Conservation (phyloP, 1,284 basidiomycete species). For the Moesziomyces antarcticus region DNA sequence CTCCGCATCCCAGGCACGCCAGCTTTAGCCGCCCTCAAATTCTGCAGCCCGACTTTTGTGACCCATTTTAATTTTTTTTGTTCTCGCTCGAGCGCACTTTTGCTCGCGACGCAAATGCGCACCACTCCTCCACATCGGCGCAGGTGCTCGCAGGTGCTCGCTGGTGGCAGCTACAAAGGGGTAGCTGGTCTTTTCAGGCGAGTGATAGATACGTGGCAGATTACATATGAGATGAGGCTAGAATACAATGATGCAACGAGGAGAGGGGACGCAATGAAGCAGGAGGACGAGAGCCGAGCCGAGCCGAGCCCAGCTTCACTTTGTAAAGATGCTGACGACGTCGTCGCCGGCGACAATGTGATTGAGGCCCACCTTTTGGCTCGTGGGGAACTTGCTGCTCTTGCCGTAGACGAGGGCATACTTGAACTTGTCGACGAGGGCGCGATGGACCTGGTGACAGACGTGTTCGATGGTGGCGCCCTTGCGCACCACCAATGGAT, state of each 20-base stretch:
- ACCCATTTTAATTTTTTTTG: conserved; percentile 7
- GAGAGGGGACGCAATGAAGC: background rate
- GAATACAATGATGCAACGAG: conserved; percentile 25
- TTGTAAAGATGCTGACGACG: conserved; percentile 75
- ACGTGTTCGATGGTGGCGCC: conserved; percentile 90
- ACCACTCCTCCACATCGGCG: conserved; percentile 3
- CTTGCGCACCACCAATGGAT: conserved; percentile 91
- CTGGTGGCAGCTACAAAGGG: too few relatives aligned
- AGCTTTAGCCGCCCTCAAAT: background rate
- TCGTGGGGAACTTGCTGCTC: conserved; percentile 59
- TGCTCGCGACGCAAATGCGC: background rate
- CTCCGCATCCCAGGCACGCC: background rate
- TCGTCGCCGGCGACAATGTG: conserved; percentile 94
- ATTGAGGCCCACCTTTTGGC: conserved; percentile 74
- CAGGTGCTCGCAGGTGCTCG: too few relatives aligned
- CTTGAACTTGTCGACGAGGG: conserved; percentile 81
- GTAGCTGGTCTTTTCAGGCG: too few relatives aligned
- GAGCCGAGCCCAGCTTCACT: conserved; percentile 11
- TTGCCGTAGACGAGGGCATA: conserved; percentile 63
- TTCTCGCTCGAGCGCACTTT: background rate
- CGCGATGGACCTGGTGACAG: conserved; percentile 77
- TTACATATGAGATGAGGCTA: conserved; percentile 27
- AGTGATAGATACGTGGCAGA: background rate
- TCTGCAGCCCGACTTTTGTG: background rate
- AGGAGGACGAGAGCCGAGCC: background rate